Evolutionary conservation across 495 filamentous ascomycete genomes (phyloP), one percentile per base, ranked within the genome.

Genomic region (Penicillium macrosclerotiorum): DNA sequence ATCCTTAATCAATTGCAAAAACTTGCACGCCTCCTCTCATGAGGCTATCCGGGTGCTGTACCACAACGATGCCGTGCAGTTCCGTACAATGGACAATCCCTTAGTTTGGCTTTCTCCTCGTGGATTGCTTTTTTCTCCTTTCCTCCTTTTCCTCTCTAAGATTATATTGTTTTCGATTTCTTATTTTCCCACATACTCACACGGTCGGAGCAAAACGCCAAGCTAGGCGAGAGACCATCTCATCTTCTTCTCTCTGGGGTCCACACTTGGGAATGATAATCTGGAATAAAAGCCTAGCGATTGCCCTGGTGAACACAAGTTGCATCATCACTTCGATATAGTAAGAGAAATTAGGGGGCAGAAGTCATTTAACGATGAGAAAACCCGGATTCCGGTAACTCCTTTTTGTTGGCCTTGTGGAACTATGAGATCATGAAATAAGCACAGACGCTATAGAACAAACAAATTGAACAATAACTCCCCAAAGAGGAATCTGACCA

Each of bases 371-470:
- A 6, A 40, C 19, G n/a, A 9, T 7, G 18, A 19, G 13, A 38
- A 7, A 25, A 18, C 13, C 9, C 39, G 17, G 7, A 29, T n/a
- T n/a, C n/a, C n/a, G n/a, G n/a, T n/a, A n/a, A n/a, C n/a, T n/a
- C n/a, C n/a, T n/a, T n/a, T n/a, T 42, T 46, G 33, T 33, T 22
- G 18, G 16, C 31, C 11, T 9, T 22, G 46, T 60, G 57, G 53
- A 35, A 47, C 49, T 30, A 59, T 59, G 55, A 59, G 51, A 59
- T 59, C 55, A 59, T 55, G 39, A 18, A 4, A 18, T 14, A 34
- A 42, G 51, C 47, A 44, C 45, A 40, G 50, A 45, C 27, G 16
- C n/a, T n/a, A 36, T 34, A 29, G 26, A 40, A 32, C n/a, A 6
- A 12, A 16, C 42, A 23, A 23, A 6, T 23, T 20, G 36, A 27